Evolutionary conservation across 306 rosid genomes (phyloP).

Genomic region (Cucurbita moschata): DNA sequence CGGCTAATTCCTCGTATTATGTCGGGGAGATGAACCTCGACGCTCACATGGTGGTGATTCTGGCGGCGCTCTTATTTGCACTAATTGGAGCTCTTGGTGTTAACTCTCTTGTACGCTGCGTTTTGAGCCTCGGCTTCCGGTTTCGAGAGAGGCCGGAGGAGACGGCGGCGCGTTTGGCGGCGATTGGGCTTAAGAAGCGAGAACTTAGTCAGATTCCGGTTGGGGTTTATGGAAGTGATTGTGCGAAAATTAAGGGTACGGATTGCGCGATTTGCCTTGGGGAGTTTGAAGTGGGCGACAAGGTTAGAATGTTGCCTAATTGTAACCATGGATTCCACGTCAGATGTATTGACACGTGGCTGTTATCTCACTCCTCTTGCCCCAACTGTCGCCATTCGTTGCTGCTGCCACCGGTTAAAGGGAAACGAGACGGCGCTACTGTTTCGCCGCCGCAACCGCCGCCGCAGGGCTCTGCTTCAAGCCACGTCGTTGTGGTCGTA

Average conservation of each 20-base stretch:
- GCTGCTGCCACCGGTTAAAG: conserved; percentile 3
- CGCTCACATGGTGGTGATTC: conserved; percentile 42
- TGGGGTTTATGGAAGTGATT: conserved; percentile 19
- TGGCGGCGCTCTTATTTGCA: conserved; percentile 40
- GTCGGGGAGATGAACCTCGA: conserved; percentile 23
- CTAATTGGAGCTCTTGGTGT: conserved; percentile 39
- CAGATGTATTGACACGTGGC: conserved; percentile 50
- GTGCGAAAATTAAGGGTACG: conserved; percentile 21
- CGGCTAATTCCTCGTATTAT: neutral
- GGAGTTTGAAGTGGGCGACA: conserved; percentile 43
- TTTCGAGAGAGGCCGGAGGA: conserved; percentile 23
- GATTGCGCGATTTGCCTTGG: conserved; percentile 58
- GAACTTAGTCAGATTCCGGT: conserved; percentile 36
- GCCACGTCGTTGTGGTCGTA: conserved; percentile 10
- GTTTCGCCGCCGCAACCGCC: neutral
- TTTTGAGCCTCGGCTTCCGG: conserved; percentile 22
- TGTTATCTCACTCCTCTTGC: conserved; percentile 42
- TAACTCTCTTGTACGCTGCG: conserved; percentile 40
- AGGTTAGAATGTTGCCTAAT: conserved; percentile 35
- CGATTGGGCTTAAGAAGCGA: conserved; percentile 36
- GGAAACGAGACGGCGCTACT: neutral
- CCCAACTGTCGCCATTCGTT: conserved; percentile 50
- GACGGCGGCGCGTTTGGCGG: conserved; percentile 15
- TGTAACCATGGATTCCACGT: conserved; percentile 63
- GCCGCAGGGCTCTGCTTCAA: conserved; percentile 7